Conservation (phyloP, 1,139 yeast species). For the Sugiyamaella sp. region DNA sequence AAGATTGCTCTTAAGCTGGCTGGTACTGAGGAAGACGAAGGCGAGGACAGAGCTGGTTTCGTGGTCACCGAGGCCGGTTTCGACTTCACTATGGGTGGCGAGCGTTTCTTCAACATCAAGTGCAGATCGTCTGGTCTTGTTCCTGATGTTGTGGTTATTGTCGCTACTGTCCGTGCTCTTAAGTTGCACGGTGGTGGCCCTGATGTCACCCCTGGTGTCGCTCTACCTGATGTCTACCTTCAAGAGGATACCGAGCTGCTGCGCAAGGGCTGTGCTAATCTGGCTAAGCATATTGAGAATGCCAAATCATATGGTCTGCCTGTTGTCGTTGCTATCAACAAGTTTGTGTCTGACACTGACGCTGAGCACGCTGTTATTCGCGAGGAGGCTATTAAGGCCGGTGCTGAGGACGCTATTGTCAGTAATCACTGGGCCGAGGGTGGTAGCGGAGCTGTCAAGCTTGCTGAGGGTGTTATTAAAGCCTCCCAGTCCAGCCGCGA, state of each 20-base stretch:
- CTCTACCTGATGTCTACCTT: slow-evolving; percentile 83
- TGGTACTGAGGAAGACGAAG: slow-evolving; percentile 62
- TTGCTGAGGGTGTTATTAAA: slow-evolving; percentile 81
- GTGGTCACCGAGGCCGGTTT: slow-evolving; percentile 98
- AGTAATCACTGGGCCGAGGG: slow-evolving; percentile 99
- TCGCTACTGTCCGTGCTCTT: slow-evolving; percentile 95
- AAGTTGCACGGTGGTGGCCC: slow-evolving; percentile 99
- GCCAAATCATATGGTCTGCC: slow-evolving; percentile 88
- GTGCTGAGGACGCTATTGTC: slow-evolving; percentile 91
- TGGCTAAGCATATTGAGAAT: slow-evolving; percentile 88
- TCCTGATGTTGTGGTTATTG: slow-evolving; percentile 93
- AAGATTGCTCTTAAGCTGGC: slow-evolving; percentile 92
- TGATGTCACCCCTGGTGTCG: slow-evolving; percentile 93
- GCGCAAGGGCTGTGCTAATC: slow-evolving; percentile 82
- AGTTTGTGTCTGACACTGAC: slow-evolving; percentile 83
- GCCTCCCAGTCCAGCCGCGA: slow-evolving; percentile 54
- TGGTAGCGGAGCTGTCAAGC: slow-evolving; percentile 88
- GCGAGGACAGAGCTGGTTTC: slow-evolving; percentile 73
- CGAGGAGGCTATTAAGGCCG: slow-evolving; percentile 84
- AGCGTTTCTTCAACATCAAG: slow-evolving; percentile 93
- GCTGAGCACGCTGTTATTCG: slow-evolving; percentile 83
- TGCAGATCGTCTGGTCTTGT: slow-evolving; percentile 88
- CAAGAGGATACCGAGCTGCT: slow-evolving; percentile 85
- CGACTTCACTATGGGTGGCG: slow-evolving; percentile 99
- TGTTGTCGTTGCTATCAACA: slow-evolving; percentile 94